These are phyloP conservation scores for Aspergillus homomorphus DNA, from an alignment of 495 filamentous ascomycete genomes.

Conservation along the genomic window DNA sequence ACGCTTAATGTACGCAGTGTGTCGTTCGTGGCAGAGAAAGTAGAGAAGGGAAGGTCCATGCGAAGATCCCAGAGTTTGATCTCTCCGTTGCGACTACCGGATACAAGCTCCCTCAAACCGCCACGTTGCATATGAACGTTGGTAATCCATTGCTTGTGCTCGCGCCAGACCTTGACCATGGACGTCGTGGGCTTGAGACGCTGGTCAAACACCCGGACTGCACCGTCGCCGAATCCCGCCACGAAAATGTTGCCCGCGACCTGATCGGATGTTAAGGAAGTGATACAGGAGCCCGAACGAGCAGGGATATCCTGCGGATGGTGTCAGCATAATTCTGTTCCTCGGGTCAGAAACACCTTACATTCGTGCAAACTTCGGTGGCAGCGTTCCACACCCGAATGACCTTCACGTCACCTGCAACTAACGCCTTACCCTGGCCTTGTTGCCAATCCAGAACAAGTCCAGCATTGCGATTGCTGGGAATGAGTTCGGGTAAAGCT, in stretches of 20 bases:
- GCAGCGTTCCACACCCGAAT: conserved; percentile 95
- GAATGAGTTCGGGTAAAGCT: conserved; percentile 86
- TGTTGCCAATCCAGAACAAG: conserved; percentile 99
- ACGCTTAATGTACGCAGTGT: conserved; percentile 82
- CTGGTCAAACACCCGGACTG: conserved; percentile 90
- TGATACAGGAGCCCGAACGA: conserved; percentile 92
- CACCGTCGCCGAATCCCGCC: conserved; percentile 96
- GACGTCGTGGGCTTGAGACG: conserved; percentile 73
- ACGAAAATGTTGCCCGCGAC: conserved; percentile 95
- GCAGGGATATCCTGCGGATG: conserved; percentile 80
- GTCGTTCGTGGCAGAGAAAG: conserved; percentile 71
- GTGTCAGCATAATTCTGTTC: conserved; percentile 6
- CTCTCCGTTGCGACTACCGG: conserved; percentile 83
- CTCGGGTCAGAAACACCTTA: conserved; percentile 29
- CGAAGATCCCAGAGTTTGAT: conserved; percentile 96
- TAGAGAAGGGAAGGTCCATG: conserved; percentile 68
- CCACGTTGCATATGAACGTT: conserved; percentile 97
- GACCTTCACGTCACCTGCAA: conserved; percentile 93
- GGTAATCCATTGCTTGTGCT: conserved; percentile 90
- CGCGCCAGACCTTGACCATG: conserved; percentile 95
- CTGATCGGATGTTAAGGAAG: conserved; percentile 91
- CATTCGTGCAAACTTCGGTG: conserved; percentile 82
- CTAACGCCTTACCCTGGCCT: conserved; percentile 87
- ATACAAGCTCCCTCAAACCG: conserved; percentile 83
- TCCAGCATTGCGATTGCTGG: conserved; percentile 87